Conservation (phyloP, 148 eudicot genomes). For the Beta vulgaris region DNA sequence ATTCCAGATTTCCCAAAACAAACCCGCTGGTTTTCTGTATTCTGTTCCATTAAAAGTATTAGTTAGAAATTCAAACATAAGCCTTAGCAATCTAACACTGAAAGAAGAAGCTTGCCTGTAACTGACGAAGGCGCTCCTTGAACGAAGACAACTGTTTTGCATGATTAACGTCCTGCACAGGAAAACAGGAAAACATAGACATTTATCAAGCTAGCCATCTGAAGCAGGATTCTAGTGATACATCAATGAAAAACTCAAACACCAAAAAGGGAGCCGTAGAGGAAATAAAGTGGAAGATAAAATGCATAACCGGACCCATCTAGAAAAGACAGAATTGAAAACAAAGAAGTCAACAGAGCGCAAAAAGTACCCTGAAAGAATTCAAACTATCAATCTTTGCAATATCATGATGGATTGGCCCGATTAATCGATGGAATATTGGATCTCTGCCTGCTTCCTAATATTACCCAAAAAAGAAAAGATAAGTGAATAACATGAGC, state of each 20-base stretch:
- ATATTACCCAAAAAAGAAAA: conserved; percentile 18
- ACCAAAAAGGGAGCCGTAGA: too few species aligned
- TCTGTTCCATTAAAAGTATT: conserved; percentile 41
- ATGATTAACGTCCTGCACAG: conserved; percentile 46
- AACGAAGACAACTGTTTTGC: conserved; percentile 48
- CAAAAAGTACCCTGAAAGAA: conserved; percentile 44
- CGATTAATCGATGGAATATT: conserved; percentile 71
- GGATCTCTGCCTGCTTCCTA: conserved; percentile 51
- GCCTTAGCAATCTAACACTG: not conserved
- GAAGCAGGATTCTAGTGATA: too few species aligned
- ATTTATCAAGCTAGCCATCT: conserved; percentile 10
- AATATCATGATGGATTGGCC: conserved; percentile 62
- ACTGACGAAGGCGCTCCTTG: conserved; percentile 62
- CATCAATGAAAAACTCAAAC: too few species aligned
- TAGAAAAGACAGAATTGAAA: not conserved
- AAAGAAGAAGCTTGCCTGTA: conserved; percentile 53
- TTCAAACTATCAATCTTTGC: conserved; percentile 59
- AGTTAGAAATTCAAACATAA: conserved; percentile 10
- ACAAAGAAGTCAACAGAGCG: conserved; percentile 2
- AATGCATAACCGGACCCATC: too few species aligned
- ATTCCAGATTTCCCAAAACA: conserved; percentile 94
- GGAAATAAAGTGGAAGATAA: too few species aligned
- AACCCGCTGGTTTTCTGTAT: conserved; percentile 57
- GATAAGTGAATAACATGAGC: not conserved
- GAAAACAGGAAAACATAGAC: not conserved